Conservation (phyloP, 1,139 yeast species). For the Candida tropicalis region DNA sequence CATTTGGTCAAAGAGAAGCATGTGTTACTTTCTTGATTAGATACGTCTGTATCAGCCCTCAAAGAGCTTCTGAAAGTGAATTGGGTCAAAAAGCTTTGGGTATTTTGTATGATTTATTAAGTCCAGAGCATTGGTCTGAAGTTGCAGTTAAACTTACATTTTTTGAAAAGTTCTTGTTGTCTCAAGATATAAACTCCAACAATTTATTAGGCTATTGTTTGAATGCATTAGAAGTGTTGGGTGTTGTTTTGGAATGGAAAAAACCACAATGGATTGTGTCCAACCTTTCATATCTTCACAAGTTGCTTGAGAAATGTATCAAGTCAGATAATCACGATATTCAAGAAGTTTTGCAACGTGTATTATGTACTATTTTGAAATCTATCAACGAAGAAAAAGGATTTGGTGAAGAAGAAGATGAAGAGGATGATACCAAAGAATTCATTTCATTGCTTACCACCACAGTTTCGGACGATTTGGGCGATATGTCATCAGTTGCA, state of each 20-base stretch:
- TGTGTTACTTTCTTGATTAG: slow-evolving; percentile 90
- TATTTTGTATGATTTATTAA: slow-evolving; percentile 70
- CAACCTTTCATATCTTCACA: slow-evolving; percentile 68
- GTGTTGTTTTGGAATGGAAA: slow-evolving; percentile 83
- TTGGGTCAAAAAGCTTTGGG: slow-evolving; percentile 80
- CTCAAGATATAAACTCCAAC: slow-evolving; percentile 70
- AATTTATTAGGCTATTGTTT: slow-evolving; percentile 73
- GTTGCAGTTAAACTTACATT: slow-evolving; percentile 81
- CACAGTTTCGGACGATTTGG: slow-evolving; percentile 82
- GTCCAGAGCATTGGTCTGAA: slow-evolving; percentile 81
- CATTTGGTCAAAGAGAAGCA: slow-evolving; percentile 83
- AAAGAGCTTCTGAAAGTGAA: slow-evolving; percentile 81
- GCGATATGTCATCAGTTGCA: slow-evolving; percentile 79
- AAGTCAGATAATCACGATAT: slow-evolving; percentile 83
- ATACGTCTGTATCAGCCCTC: slow-evolving; percentile 85
- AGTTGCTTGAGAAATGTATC: slow-evolving; percentile 78
- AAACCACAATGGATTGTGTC: slow-evolving; percentile 73
- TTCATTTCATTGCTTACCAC: slow-evolving; percentile 65
- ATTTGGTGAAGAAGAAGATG: slow-evolving; percentile 48
- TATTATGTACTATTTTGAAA: slow-evolving; percentile 63
- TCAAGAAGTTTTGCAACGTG: slow-evolving; percentile 79
- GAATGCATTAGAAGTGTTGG: slow-evolving; percentile 88
- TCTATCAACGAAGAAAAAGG: slow-evolving; percentile 54
- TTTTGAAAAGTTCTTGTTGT: slow-evolving; percentile 82
- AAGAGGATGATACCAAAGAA: slow-evolving; percentile 59